A percentile compares a stretch with the other conserved stretches of the same genome.
Conservation (phyloP, 352 stramenopile species). For the Phytophthora megakarya region DNA sequence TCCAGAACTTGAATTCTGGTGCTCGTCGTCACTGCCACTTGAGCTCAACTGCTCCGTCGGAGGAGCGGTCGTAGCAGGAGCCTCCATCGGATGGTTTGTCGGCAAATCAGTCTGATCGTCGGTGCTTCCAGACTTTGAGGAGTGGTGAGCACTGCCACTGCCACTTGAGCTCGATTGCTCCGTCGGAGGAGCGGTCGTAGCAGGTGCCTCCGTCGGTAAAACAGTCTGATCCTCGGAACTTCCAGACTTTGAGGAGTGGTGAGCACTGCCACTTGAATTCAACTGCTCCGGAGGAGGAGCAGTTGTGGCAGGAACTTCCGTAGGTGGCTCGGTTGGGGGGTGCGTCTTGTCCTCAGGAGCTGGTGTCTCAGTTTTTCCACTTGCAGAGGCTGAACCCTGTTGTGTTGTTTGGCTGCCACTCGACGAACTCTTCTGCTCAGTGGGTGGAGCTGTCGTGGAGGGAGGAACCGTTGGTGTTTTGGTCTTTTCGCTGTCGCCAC, state of each 20-base stretch:
- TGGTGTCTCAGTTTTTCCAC: background rate
- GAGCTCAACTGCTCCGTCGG: background rate
- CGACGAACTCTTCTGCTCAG: slow-evolving; percentile 6
- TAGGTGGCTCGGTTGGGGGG: background rate
- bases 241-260: background rate
- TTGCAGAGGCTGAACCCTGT: background rate
- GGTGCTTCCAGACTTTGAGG: background rate
- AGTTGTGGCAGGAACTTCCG: background rate
- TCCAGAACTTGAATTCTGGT: background rate
- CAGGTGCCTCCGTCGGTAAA: background rate
- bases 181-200: background rate
- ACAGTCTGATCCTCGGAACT: background rate
- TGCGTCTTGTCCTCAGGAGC: background rate
- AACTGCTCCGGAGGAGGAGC: background rate
- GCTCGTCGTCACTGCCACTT: background rate
- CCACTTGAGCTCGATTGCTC: background rate
- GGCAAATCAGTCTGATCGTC: background rate
- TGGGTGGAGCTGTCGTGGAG: slow-evolving; percentile 1
- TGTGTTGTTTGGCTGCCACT: background rate
- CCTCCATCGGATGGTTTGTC: too few relatives aligned
- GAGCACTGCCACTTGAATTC: background rate
- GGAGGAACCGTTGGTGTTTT: slow-evolving; percentile 1
- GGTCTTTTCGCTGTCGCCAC: background rate
- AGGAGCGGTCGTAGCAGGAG: slow-evolving; percentile 1
- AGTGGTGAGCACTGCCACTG: background rate